Base-by-base conservation (phyloP, 1,139 yeast species). In the Pichia sp. region DNA sequence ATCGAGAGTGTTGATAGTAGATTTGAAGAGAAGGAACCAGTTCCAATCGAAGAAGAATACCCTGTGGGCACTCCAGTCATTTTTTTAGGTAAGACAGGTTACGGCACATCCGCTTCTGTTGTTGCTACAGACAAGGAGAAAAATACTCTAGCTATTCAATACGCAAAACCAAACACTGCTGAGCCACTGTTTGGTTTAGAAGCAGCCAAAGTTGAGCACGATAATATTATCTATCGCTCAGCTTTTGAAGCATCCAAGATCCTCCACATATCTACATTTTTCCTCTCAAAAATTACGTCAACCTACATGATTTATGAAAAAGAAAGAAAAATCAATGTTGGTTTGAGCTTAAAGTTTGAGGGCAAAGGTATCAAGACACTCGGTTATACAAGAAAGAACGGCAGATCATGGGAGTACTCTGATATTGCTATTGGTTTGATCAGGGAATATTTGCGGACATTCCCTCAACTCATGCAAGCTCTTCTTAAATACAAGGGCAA, bases 71-170 rank as follows among this genome's bases (percentile, higher is more conserved):
- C 84, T 0, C 74, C 75, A 39, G 91, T 79, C 27, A 73, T 88
- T n/a, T 85, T 85, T 55, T 66, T 91, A 44, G 95, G 97, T 27
- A 87, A 82, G 27, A 77, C 77, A 60, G 94, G 88, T 3, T 91
- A 85, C 55, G 98, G 98, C 33, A 72, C 86, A 20, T 82, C 94
- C 34, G 88, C 93, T 12, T 82, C 94, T 35, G 88, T 93, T 12
- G 68, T 69, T 18, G 73, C 91, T 33, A 75, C 69, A 35, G 94
- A 85, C 1, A 29, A 33, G n/a, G 35, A 34, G 7, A 27, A 33
- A 11, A 30, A 32, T n/a, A 72, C 86, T 19, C 82, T 94, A 34
- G 87, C 93, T 9, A 77, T 70, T 34, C 94, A 85, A 1, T 72
- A 75, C 44, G 59, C 58, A 19, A 66, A 72, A 29, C 67, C 66